These are phyloP conservation scores for Hypoxylon sp. DNA, from an alignment of 2,329 filamentous ascomycete genomes.

Conservation along the genomic window DNA sequence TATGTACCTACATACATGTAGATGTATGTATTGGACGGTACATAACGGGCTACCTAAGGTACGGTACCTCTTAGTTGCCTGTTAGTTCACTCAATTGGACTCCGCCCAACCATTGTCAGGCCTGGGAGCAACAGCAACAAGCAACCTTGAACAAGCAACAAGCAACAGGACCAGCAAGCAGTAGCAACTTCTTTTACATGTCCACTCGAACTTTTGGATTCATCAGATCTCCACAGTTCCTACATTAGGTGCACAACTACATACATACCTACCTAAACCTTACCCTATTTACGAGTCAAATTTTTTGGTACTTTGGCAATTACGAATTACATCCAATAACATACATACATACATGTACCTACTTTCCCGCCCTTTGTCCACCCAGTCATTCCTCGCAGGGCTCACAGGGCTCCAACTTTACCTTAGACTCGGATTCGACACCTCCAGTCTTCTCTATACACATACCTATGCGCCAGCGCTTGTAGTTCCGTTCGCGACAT, in stretches of 20 bases:
- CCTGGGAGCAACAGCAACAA: background rate
- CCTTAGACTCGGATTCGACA: conserved; percentile 29
- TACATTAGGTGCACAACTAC: conserved; percentile 1
- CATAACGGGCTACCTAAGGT: background rate
- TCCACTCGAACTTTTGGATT: conserved; percentile 30
- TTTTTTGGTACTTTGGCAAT: conserved; percentile 21
- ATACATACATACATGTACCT: too few species aligned
- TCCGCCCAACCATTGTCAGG: conserved; percentile 5
- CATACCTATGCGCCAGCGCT: conserved; percentile 40
- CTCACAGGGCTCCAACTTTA: conserved; percentile 26
- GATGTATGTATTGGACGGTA: background rate
- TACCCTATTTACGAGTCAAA: conserved; percentile 22
- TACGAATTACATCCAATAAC: too few species aligned
- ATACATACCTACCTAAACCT: conserved; percentile 20
- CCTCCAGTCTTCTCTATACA: conserved; percentile 22
- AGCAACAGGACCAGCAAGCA: background rate
- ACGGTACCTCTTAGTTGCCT: background rate
- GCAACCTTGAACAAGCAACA: background rate
- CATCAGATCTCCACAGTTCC: conserved; percentile 27
- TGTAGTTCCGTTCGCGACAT: conserved; percentile 37
- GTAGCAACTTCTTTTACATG: conserved; percentile 10
- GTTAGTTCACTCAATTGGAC: conserved; percentile 22
- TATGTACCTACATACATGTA: background rate
- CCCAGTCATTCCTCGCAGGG: conserved; percentile 34
- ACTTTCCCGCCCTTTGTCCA: conserved; percentile 20